Base-by-base conservation (phyloP, 2,329 filamentous ascomycete genomes). In the Fusarium irregulare region DNA sequence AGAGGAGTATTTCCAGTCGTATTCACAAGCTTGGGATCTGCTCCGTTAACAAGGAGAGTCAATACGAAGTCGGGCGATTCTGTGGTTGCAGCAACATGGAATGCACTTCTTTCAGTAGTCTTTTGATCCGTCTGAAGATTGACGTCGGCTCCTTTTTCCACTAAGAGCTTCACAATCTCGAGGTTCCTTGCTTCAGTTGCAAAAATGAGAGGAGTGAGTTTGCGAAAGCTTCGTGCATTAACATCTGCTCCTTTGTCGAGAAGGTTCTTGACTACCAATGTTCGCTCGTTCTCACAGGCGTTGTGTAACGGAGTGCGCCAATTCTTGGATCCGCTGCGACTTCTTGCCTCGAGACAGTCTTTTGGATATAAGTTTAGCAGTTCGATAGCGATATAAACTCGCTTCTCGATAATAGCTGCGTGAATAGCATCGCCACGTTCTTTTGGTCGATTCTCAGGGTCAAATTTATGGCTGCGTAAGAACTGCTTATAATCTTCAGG, bases 241-340 rank as follows among this genome's bases (percentile, higher is more conserved):
- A 58, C 53, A 23, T 68, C 53, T 8, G 57, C 65, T 27, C 65
- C 62, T 20, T 62, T 53, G 9, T 48, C 42, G 7, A 66, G 46
- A 6, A 68, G 53, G 7, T 30, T 54, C 20, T 30, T 42, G 41
- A 58, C 61, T 4, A 66, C 37, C 5, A 18, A 30, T 4, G 37
- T 16, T 4, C 44, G 27, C 14, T 50, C 47, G 18, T 54, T 34
- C n/a, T 58, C 45, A 9, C 56, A 46, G 11, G 65, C 65, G n/a
- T 62, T 66, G 47, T 66, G 65, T 16, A 68, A 50, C 9, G 65
- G 65, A 41, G 62, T 66, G 10, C 62, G 65, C 20, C 57, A 40
- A n/a, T 28, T 44, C 47, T 45, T 66, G 10, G 44, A 41, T 18
- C 45, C 45, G 9, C 25, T 54, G 4, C 34, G 47, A n/a, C 41